Evolutionary conservation across 192 early-diverging fungal species (phyloP), one percentile per base, ranked within the genome.

Genomic region (Coemansia erecta): DNA sequence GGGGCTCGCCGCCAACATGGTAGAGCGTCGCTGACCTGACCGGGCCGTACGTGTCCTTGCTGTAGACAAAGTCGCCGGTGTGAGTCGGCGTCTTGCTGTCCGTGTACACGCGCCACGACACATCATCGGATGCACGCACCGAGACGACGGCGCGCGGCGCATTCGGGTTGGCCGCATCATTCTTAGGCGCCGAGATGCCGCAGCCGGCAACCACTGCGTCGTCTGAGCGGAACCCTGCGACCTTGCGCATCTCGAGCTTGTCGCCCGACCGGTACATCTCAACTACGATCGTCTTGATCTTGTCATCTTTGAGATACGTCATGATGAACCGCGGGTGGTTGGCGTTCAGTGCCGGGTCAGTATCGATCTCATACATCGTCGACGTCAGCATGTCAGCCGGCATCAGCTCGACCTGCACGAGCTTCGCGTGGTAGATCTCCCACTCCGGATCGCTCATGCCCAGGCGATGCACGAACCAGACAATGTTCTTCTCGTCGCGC

Each of bases 401-500:
- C 63, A 41, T 66, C 39, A 73, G 64, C 72, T 69, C 73, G 11
- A 33, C 26, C 65, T 72, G 62, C 21, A 68, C 60, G 15, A 75
- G 9, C 68, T 79, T 71, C 4, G 71, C 58, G 42, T 74, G 75
- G 61, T 57, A 64, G 14, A 65, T 31, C 61, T 74, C 70, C 70
- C 80, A 73, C 64, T 66, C 44, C 6, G 75, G 68, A 39, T 56
- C 18, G 1, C 41, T 49, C 62, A 66, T 23, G 22, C 69, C 67
- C 50, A 77, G 58, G 14, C 68, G 61, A 53, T 76, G 68, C 23
- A 78, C 31, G 46, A 56, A 54, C 71, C 71, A 76, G 13, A 82
- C 67, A 33, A 83, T 71, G 62, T 72, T 68, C 6, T 73, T 56
- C 26, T 68, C 41, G 15, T 82, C 83, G 28, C 73, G 73, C 83